Evolutionary conservation across 495 filamentous ascomycete genomes (phyloP).

Genomic region (Penicillium pulvis): DNA sequence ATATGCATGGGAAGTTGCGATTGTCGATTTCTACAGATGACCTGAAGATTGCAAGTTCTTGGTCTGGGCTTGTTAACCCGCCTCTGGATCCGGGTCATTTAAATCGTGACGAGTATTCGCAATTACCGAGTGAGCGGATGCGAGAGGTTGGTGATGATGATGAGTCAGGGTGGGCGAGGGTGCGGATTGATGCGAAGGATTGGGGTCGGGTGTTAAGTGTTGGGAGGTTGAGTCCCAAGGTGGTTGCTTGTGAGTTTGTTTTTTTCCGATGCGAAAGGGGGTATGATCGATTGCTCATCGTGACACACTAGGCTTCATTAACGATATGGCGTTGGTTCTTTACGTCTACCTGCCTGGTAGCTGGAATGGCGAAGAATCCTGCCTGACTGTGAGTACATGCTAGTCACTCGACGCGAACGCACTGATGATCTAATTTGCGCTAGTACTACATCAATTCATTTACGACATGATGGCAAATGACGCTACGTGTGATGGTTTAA

Average conservation of each 20-base stretch:
- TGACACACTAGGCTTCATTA: constrained; percentile 52
- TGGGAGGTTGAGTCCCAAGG: constrained; percentile 81
- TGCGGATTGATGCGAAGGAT: constrained; percentile 87
- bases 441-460: constrained; percentile 66
- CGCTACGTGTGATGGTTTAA: neutral
- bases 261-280: neutral
- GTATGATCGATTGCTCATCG: neutral
- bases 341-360: constrained; percentile 88
- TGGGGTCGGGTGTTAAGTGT: constrained; percentile 90
- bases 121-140: constrained; percentile 76
- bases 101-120: constrained; percentile 59
- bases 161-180: constrained; percentile 76
- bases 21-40: constrained; percentile 77
- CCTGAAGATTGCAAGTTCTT: constrained; percentile 76
- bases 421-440: constrained; percentile 4
- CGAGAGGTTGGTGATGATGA: constrained; percentile 51
- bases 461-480: constrained; percentile 29
- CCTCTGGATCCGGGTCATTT: constrained; percentile 75
- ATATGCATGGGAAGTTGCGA: constrained; percentile 84
- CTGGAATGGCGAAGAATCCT: constrained; percentile 69
- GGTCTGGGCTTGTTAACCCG: constrained; percentile 82
- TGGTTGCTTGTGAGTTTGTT: constrained; percentile 76
- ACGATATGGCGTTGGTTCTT: constrained; percentile 83
- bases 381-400: constrained; percentile 66
- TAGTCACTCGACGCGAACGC: neutral